These are phyloP conservation scores for Collybia sordida DNA, from an alignment of 768 basidiomycete genomes.

Conservation along the genomic window DNA sequence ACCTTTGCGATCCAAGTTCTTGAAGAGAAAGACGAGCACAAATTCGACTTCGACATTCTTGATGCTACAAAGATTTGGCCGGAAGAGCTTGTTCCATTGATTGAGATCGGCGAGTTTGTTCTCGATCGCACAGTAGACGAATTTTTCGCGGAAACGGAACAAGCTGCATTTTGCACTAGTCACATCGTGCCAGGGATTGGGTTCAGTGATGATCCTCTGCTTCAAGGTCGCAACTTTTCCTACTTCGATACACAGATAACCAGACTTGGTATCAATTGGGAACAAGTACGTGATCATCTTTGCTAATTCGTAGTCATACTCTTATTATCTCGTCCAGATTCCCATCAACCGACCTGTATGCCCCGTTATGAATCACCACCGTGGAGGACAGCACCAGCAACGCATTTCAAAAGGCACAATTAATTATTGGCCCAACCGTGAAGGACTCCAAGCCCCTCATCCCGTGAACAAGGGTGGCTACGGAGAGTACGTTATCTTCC, in stretches of 20 bases:
- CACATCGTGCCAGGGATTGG: slow-evolving; percentile 70
- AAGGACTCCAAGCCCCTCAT: slow-evolving; percentile 46
- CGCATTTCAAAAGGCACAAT: slow-evolving; percentile 55
- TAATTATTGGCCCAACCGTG: slow-evolving; percentile 87
- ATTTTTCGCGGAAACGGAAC: slow-evolving; percentile 86
- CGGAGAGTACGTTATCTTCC: slow-evolving; percentile 39
- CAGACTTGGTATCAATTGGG: slow-evolving; percentile 80
- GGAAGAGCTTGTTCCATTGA: slow-evolving; percentile 74
- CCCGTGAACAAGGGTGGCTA: slow-evolving; percentile 55
- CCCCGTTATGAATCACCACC: slow-evolving; percentile 68
- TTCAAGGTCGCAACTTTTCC: slow-evolving; percentile 85
- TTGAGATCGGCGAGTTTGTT: slow-evolving; percentile 75
- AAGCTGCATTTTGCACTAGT: slow-evolving; percentile 84
- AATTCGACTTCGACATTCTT: slow-evolving; percentile 85
- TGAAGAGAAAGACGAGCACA: slow-evolving; percentile 68
- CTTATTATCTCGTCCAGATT: slow-evolving; percentile 36
- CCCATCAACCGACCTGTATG: slow-evolving; percentile 84
- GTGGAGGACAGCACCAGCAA: slow-evolving; percentile 59
- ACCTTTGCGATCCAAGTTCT: slow-evolving; percentile 76
- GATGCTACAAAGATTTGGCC: slow-evolving; percentile 89
- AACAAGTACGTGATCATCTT: slow-evolving; percentile 42
- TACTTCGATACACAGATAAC: slow-evolving; percentile 87
- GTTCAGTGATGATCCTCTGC: slow-evolving; percentile 74
- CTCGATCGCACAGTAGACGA: slow-evolving; percentile 65
- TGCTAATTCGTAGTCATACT: not conserved